A percentile compares a stretch with the other conserved stretches of the same genome.
These are phyloP conservation scores for Porpolomopsis calyptriformis DNA, from an alignment of 768 basidiomycete genomes.

Conservation along the genomic window DNA sequence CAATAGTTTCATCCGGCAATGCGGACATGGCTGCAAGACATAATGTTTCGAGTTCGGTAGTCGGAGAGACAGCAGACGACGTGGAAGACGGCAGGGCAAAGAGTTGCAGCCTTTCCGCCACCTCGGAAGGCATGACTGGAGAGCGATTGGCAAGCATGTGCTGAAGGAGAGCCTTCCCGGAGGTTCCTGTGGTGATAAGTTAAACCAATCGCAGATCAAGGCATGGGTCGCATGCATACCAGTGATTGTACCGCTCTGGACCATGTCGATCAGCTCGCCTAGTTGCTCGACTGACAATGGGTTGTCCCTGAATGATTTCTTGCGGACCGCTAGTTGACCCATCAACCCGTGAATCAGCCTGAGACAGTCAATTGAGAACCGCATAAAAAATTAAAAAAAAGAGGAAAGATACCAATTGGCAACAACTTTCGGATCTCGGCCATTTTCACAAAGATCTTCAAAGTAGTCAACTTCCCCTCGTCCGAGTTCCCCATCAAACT, in stretches of 20 bases:
- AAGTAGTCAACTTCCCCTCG: constrained; percentile 67
- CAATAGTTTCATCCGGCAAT: constrained; percentile 57
- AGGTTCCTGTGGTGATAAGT: constrained; percentile 43
- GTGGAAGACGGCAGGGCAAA: constrained; percentile 17
- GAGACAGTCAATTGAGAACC: neutral
- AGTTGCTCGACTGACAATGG: constrained; percentile 53
- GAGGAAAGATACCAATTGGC: constrained; percentile 65
- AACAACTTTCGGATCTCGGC: constrained; percentile 54
- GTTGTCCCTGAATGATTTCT: constrained; percentile 46
- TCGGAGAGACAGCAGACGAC: constrained; percentile 8
- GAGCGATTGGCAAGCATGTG: constrained; percentile 48
- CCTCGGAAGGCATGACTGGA: constrained; percentile 22
- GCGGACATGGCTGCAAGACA: constrained; percentile 56
- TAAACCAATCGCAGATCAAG: neutral
- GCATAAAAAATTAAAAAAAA: constrained; percentile 7
- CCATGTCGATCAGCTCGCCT: constrained; percentile 68
- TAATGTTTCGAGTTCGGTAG: constrained; percentile 35
- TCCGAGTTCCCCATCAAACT: constrained; percentile 43
- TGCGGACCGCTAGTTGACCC: constrained; percentile 57
- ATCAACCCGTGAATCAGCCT: constrained; percentile 88
- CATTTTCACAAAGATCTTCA: constrained; percentile 42
- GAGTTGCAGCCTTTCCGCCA: constrained; percentile 43
- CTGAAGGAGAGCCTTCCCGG: constrained; percentile 68
- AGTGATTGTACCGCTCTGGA: constrained; percentile 56
- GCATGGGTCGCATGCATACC: constrained; percentile 31